A percentile compares a stretch with the other conserved stretches of the same genome.
Conservation (phyloP, 2,329 filamentous ascomycete species). For the Trichoderma sp. region DNA sequence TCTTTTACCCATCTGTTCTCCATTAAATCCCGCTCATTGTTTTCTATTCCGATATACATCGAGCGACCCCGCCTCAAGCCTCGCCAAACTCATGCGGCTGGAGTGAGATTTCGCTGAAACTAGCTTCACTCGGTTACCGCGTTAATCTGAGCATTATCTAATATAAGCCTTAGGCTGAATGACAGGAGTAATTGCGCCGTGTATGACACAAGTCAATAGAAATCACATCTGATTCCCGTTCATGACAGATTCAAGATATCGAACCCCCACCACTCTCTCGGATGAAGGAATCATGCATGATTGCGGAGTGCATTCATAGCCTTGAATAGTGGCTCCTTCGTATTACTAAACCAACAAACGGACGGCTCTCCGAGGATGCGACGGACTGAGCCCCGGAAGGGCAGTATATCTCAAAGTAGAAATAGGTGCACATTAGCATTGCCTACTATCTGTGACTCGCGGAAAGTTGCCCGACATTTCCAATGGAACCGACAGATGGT, state of each 20-base stretch:
- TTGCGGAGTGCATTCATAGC: background rate
- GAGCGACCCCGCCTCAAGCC: constrained; percentile 1
- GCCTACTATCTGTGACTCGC: background rate
- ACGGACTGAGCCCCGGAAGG: background rate
- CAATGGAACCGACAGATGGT: background rate
- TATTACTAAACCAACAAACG: background rate
- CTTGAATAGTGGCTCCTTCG: background rate
- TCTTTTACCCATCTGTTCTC: background rate
- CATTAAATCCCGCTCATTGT: background rate
- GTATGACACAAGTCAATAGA: background rate
- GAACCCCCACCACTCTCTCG: background rate
- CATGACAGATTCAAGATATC: background rate
- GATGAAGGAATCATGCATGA: background rate
- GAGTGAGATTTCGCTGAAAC: background rate
- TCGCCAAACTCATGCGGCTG: background rate
- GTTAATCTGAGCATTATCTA: background rate
- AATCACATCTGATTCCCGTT: background rate
- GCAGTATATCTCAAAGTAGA: background rate
- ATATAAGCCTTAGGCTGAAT: background rate
- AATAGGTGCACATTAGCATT: background rate
- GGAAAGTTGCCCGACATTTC: background rate
- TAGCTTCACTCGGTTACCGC: background rate
- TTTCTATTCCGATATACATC: background rate
- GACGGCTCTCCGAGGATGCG: background rate
- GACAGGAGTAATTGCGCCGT: background rate